phyloP scores from a whole-genome alignment of 345 rosid species.

The Cardamine occulta region DNA sequence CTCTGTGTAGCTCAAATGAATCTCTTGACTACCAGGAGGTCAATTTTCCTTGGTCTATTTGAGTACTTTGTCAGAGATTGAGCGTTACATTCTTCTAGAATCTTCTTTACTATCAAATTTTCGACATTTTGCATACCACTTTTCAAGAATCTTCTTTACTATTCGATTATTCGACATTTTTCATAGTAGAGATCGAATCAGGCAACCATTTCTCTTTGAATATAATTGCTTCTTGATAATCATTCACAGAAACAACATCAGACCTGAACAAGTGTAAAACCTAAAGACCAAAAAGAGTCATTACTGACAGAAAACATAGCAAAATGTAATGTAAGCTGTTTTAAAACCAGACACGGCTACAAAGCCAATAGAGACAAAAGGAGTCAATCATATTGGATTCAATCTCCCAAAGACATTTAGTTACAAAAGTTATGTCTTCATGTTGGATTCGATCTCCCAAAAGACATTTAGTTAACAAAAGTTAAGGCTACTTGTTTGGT shows the following conservation, averaged over 20 bases:
- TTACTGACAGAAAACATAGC: constrained; percentile 5
- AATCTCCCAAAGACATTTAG: not conserved
- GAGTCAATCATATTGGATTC: constrained; percentile 5
- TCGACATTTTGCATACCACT: too few relatives aligned
- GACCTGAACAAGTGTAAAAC: constrained; percentile 19
- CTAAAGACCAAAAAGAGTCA: constrained; percentile 7
- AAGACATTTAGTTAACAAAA: constrained; percentile 8
- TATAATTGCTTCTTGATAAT: not conserved
- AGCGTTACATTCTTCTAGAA: not conserved
- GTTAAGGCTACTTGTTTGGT: constrained; percentile 5
- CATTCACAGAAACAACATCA: not conserved
- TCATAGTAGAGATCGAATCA: constrained; percentile 1
- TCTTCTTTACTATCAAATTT: not conserved
- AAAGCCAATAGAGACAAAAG: not conserved
- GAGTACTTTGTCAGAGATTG: not conserved
- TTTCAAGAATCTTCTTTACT: not conserved
- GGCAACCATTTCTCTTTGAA: not conserved
- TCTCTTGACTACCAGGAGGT: constrained; percentile 20
- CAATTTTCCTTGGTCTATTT: constrained; percentile 36
- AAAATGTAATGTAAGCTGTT: constrained; percentile 4
- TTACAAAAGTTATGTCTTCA: constrained; percentile 8
- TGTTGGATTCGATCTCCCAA: constrained; percentile 14
- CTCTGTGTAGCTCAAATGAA: constrained; percentile 36
- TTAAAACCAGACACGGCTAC: constrained; percentile 21
- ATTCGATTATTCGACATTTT: not conserved